Percentiles rank a stretch among this genome's conserved stretches.
These are phyloP conservation scores for Penicillium sp. DNA, from an alignment of 2,329 filamentous ascomycete species.

Conservation along the genomic window DNA sequence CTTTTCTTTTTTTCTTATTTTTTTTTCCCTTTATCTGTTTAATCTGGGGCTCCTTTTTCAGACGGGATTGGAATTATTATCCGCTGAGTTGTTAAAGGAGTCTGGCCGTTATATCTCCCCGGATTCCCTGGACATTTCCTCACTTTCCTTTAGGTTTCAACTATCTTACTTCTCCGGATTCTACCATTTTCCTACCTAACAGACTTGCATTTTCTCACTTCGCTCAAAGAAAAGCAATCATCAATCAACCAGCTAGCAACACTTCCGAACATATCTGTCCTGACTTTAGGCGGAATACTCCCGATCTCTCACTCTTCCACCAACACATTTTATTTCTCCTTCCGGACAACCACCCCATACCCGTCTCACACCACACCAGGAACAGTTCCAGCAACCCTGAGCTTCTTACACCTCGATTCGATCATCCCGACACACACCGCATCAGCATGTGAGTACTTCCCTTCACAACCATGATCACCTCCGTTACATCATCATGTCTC, in stretches of 20 bases:
- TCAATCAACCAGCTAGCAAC: too few relatives aligned
- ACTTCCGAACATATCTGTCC: too few relatives aligned
- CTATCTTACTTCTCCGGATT: background rate
- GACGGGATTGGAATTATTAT: background rate
- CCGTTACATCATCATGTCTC: conserved; percentile 18
- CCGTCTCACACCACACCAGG: background rate
- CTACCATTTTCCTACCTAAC: too few relatives aligned
- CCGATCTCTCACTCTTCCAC: too few relatives aligned
- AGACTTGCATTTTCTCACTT: too few relatives aligned
- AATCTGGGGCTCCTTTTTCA: background rate
- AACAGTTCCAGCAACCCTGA: background rate
- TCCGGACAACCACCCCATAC: background rate
- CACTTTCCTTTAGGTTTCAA: background rate
- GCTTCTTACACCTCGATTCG: background rate
- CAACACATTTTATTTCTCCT: background rate
- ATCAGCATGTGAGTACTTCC: conserved; percentile 16
- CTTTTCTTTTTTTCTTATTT: background rate
- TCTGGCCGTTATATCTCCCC: conserved; percentile 4
- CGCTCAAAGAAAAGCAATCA: too few relatives aligned
- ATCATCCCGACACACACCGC: background rate
- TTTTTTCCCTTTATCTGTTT: background rate
- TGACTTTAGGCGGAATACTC: too few relatives aligned
- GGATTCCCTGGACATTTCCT: background rate
- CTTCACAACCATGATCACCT: background rate
- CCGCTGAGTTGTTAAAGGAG: background rate